phyloP scores from a whole-genome alignment of 306 rosid genomes.

The Prinsepia uniflora region DNA sequence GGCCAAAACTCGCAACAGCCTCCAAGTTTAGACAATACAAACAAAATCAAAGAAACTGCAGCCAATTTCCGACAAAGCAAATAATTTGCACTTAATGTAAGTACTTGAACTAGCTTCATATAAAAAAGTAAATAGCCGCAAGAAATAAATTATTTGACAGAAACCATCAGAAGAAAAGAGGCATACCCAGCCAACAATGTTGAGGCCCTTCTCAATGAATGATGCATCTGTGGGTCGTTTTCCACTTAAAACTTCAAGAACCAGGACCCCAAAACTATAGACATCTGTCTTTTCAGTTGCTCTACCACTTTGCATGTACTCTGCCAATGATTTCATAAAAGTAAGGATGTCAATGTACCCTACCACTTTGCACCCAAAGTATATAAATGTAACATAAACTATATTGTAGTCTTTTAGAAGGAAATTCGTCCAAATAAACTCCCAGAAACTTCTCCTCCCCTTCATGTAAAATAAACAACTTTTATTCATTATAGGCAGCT shows the following conservation, averaged over 20 bases:
- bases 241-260: constrained; percentile 91
- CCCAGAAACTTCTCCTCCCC: constrained; percentile 5
- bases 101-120: not conserved
- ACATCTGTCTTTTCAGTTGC: constrained; percentile 97
- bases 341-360: constrained; percentile 41
- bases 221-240: constrained; percentile 97
- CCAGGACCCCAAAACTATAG: constrained; percentile 91
- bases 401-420: not conserved
- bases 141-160: not conserved
- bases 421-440: not conserved
- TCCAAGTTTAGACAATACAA: no score
- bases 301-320: constrained; percentile 99
- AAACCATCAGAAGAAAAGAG: constrained; percentile 13
- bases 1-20: no score
- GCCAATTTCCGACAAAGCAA: not conserved
- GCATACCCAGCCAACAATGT: constrained; percentile 98
- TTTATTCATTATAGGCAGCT: not conserved
- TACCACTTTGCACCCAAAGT: constrained; percentile 90
- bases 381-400: not conserved
- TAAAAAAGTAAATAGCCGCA: constrained; percentile 3
- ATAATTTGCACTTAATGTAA: constrained; percentile 6
- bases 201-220: constrained; percentile 90
- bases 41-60: not conserved
- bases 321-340: constrained; percentile 44
- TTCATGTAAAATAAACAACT: not conserved